These are phyloP conservation scores for Acer campestre DNA, from an alignment of 345 rosid genomes.

Conservation along the genomic window DNA sequence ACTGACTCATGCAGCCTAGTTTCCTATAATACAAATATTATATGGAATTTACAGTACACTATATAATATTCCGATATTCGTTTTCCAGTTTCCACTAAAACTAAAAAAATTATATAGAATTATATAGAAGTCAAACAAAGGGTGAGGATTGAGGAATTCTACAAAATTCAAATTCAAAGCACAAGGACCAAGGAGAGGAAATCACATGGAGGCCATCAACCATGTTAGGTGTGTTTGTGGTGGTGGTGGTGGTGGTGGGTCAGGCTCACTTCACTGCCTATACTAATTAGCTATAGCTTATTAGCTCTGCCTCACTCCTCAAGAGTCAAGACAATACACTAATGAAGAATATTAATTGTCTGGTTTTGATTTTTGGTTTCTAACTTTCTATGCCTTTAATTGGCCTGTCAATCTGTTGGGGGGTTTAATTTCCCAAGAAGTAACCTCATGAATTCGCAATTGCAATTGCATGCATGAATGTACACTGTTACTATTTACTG, in stretches of 20 bases:
- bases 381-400: neutral
- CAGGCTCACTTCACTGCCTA: neutral
- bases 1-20: slow-evolving; percentile 14
- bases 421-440: neutral
- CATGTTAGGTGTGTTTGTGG: slow-evolving; percentile 26
- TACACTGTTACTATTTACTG: neutral
- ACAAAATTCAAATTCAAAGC: slow-evolving; percentile 38
- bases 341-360: neutral
- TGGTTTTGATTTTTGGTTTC: neutral
- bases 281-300: neutral
- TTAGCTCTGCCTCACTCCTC: neutral
- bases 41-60: neutral
- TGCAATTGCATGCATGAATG: neutral
- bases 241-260: slow-evolving; percentile 24
- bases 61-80: no score
- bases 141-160: slow-evolving; percentile 36
- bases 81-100: neutral
- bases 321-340: neutral
- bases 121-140: slow-evolving; percentile 41
- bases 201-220: slow-evolving; percentile 52
- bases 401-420: neutral
- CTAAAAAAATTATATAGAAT: neutral
- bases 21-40: neutral
- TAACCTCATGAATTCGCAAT: no score
- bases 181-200: slow-evolving; percentile 47